These are phyloP conservation scores for Melaleuca quinquenervia DNA, from an alignment of 345 rosid species.

Conservation along the genomic window DNA sequence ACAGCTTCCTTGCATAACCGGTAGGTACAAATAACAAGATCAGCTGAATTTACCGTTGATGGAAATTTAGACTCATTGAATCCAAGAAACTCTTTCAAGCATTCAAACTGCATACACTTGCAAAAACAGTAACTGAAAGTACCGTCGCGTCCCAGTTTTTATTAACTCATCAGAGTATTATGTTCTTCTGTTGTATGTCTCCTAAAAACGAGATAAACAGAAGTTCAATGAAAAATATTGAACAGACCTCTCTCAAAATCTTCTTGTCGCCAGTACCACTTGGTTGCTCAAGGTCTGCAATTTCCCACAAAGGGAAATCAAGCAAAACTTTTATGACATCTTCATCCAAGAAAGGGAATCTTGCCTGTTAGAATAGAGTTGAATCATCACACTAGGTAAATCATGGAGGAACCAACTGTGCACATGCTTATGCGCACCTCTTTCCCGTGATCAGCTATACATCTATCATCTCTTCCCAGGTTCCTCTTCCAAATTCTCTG, in stretches of 20 bases:
- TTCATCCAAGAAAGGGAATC: slow-evolving; percentile 96
- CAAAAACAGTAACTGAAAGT: background rate
- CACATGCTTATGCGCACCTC: slow-evolving; percentile 35
- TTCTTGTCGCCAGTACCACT: slow-evolving; percentile 97
- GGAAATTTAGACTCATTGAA: background rate
- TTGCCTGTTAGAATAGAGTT: slow-evolving; percentile 32
- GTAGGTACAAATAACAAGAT: background rate
- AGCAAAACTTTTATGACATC: slow-evolving; percentile 77
- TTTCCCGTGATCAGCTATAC: slow-evolving; percentile 78
- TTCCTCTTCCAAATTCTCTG: slow-evolving; percentile 97
- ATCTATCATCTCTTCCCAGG: slow-evolving; percentile 94
- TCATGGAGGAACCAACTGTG: background rate
- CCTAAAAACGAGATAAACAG: background rate
- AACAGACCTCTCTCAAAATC: slow-evolving; percentile 75
- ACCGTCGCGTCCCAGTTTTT: background rate
- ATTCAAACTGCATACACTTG: background rate
- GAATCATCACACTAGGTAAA: background rate
- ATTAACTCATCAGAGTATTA: background rate
- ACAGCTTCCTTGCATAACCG: background rate
- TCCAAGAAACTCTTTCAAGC: background rate
- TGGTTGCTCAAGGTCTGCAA: slow-evolving; percentile 74
- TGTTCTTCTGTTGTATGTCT: background rate
- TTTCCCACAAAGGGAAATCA: slow-evolving; percentile 77
- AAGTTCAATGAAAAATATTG: background rate
- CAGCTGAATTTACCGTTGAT: background rate